These are phyloP conservation scores for Russula foetens DNA, from an alignment of 768 basidiomycete species.

Conservation along the genomic window DNA sequence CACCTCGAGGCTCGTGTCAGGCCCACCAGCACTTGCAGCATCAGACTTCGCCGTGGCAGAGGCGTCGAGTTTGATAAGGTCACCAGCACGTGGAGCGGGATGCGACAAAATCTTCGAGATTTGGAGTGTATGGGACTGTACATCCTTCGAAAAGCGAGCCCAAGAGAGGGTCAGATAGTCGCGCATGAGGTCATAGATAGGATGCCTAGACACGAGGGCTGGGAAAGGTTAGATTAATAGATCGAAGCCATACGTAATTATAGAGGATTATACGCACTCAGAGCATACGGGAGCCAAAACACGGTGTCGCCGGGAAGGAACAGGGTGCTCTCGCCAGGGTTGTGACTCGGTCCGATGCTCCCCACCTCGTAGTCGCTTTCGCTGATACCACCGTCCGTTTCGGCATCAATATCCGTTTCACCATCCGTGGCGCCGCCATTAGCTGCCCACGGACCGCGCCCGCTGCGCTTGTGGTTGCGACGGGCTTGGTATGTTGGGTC, in stretches of 20 bases:
- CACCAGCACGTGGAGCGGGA: constrained; percentile 81
- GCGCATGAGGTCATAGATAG: constrained; percentile 91
- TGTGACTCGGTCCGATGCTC: constrained; percentile 65
- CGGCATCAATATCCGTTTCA: constrained; percentile 65
- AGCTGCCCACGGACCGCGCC: constrained; percentile 64
- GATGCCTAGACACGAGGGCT: constrained; percentile 87
- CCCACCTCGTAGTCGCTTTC: constrained; percentile 84
- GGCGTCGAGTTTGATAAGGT: constrained; percentile 79
- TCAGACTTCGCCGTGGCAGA: constrained; percentile 50
- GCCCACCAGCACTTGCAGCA: constrained; percentile 23
- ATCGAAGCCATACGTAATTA: constrained; percentile 7
- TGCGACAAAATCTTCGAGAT: constrained; percentile 84
- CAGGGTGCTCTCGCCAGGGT: constrained; percentile 80
- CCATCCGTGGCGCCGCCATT: constrained; percentile 45
- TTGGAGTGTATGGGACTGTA: constrained; percentile 85
- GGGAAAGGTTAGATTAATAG: not conserved
- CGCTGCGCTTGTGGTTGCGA: constrained; percentile 44
- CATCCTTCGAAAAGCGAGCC: constrained; percentile 92
- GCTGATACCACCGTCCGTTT: constrained; percentile 68
- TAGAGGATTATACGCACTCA: constrained; percentile 58
- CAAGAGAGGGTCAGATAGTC: constrained; percentile 94
- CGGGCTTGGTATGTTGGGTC: constrained; percentile 56
- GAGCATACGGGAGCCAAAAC: constrained; percentile 90
- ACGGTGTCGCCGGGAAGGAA: constrained; percentile 86
- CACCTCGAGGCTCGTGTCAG: constrained; percentile 60